These are phyloP conservation scores for Monosporascus sp. DNA, from an alignment of 2,329 filamentous ascomycete genomes.

Conservation along the genomic window DNA sequence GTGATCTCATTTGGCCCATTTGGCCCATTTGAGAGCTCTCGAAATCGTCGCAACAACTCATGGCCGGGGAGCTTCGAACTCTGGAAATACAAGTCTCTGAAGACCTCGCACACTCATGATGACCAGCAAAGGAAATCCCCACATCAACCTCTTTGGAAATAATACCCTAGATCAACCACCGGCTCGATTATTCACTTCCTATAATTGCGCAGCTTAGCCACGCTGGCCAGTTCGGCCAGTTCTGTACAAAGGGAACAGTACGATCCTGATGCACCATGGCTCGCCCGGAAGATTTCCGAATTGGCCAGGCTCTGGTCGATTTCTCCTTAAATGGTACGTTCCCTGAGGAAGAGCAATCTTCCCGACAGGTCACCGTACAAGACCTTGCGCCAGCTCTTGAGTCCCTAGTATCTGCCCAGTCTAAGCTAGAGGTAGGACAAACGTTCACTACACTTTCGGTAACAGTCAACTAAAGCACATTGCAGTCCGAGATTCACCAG, in stretches of 20 bases:
- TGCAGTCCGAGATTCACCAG: constrained; percentile 62
- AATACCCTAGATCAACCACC: not conserved
- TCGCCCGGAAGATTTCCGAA: constrained; percentile 17
- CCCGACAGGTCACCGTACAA: constrained; percentile 25
- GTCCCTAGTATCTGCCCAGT: constrained; percentile 36
- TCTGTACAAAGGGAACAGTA: not conserved
- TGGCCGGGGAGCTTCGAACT: too few species aligned
- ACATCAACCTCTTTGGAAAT: not conserved
- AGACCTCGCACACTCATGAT: too few species aligned
- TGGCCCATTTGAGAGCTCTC: too few species aligned
- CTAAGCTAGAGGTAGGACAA: constrained; percentile 36
- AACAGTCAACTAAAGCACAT: constrained; percentile 4
- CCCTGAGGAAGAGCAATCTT: constrained; percentile 41
- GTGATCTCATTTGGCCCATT: too few species aligned
- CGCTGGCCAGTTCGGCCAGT: too few species aligned
- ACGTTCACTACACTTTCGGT: not conserved
- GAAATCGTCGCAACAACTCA: too few species aligned
- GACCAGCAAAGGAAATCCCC: too few species aligned
- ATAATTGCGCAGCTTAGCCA: too few species aligned
- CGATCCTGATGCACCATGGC: constrained; percentile 17
- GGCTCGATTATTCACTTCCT: not conserved
- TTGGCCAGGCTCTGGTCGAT: constrained; percentile 58
- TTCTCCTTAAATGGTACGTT: constrained; percentile 48
- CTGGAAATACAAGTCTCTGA: too few species aligned
- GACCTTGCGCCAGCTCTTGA: constrained; percentile 36